phyloP scores from a whole-genome alignment of 2,329 filamentous ascomycete species.

The Dendrostoma leiphaemia region DNA sequence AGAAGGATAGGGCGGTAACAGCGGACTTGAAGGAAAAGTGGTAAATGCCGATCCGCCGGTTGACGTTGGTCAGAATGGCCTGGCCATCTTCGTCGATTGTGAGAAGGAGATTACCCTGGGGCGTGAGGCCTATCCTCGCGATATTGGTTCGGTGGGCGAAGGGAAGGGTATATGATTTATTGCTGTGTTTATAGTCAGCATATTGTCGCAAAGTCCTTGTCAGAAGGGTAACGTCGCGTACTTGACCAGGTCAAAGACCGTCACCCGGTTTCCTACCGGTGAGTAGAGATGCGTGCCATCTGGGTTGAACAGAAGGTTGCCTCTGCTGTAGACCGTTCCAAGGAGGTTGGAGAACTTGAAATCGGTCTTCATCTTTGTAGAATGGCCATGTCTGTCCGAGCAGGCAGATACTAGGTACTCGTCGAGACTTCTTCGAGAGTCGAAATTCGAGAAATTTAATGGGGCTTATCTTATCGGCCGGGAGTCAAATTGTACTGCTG shows the following conservation, averaged over 20 bases:
- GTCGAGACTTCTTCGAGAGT: neutral
- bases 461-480: constrained; percentile 8
- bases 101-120: constrained; percentile 86
- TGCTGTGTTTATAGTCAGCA: constrained; percentile 46
- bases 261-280: constrained; percentile 92
- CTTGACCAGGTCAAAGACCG: constrained; percentile 96
- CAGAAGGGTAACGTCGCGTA: constrained; percentile 39
- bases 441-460: constrained; percentile 8
- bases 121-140: constrained; percentile 80
- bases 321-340: constrained; percentile 96
- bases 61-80: constrained; percentile 89
- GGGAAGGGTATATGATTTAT: constrained; percentile 81
- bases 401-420: neutral
- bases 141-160: constrained; percentile 97
- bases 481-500: too few relatives aligned
- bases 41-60: constrained; percentile 81
- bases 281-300: constrained; percentile 96
- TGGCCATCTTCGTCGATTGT: constrained; percentile 92
- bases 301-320: constrained; percentile 93
- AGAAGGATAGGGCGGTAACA: constrained; percentile 83
- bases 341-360: constrained; percentile 99
- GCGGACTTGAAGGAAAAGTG: constrained; percentile 91
- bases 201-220: constrained; percentile 30
- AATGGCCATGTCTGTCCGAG: constrained; percentile 30
- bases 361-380: constrained; percentile 89